Evolutionary conservation across 108 stramenopile genomes (phyloP).

Genomic region (Cyclotella atomus): DNA sequence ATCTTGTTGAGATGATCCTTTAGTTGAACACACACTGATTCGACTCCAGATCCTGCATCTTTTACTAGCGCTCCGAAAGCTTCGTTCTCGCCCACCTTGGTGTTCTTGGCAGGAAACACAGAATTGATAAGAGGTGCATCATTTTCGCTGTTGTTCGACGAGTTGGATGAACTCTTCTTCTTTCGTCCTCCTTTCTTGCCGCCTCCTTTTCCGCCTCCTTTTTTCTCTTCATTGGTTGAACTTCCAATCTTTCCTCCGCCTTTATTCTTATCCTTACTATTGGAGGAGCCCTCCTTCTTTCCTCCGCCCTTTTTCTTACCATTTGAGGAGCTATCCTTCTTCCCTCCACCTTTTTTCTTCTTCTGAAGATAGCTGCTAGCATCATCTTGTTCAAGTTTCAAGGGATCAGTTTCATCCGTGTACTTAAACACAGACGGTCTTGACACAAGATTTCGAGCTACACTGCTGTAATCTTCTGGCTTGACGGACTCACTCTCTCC

Average conservation of each 20-base stretch:
- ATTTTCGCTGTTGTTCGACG: too few relatives aligned
- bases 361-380: neutral
- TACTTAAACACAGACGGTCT: slow-evolving; percentile 14
- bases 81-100: slow-evolving; percentile 22
- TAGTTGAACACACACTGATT: slow-evolving; percentile 32
- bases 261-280: neutral
- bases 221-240: too few relatives aligned
- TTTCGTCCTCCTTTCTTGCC: too few relatives aligned
- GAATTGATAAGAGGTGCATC: slow-evolving; percentile 23
- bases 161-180: too few relatives aligned
- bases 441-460: neutral
- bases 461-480: neutral
- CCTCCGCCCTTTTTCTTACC: neutral
- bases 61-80: slow-evolving; percentile 25
- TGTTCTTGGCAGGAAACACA: slow-evolving; percentile 23
- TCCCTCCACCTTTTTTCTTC: neutral
- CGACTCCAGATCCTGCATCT: slow-evolving; percentile 16
- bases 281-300: neutral
- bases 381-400: neutral
- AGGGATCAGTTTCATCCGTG: slow-evolving; percentile 16
- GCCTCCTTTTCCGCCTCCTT: too few relatives aligned
- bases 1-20: slow-evolving; percentile 5
- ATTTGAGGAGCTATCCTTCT: neutral
- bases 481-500: neutral
- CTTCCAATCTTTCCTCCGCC: too few relatives aligned